phyloP scores from a whole-genome alignment of 2,329 filamentous ascomycete genomes.

The Fusarium irregulare region DNA sequence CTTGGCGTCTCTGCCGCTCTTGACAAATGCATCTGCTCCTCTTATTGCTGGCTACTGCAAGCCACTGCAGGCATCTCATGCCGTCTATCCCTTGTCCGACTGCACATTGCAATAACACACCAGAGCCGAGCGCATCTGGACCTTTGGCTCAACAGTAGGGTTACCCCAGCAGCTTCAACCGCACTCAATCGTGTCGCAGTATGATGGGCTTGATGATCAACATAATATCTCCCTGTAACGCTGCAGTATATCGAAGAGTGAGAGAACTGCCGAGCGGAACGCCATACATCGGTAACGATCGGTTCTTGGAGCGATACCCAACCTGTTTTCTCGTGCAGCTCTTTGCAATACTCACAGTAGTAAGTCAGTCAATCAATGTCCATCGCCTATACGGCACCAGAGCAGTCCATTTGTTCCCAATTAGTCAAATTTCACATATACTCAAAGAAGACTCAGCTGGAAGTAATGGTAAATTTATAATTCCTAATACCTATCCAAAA shows the following conservation, averaged over 20 bases:
- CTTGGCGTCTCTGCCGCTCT: neutral
- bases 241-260: neutral
- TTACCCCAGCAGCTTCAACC: neutral
- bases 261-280: slow-evolving; percentile 15
- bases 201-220: slow-evolving; percentile 12
- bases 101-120: slow-evolving; percentile 19
- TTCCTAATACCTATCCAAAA: slow-evolving; percentile 36
- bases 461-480: slow-evolving; percentile 25
- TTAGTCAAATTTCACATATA: neutral
- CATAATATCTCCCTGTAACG: slow-evolving; percentile 8
- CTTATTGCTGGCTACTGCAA: slow-evolving; percentile 36
- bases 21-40: slow-evolving; percentile 4
- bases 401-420: neutral
- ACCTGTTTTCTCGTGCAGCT: neutral
- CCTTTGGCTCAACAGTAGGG: neutral
- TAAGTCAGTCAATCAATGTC: neutral
- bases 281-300: slow-evolving; percentile 10
- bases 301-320: neutral
- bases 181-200: neutral
- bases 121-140: neutral
- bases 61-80: slow-evolving; percentile 31
- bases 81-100: slow-evolving; percentile 22
- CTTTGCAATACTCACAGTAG: neutral
- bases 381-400: neutral
- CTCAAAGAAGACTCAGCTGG: neutral